Evolutionary conservation across 768 basidiomycete species (phyloP), one percentile per base, ranked within the genome.

Genomic region (Candolleomyces eurysporus): DNA sequence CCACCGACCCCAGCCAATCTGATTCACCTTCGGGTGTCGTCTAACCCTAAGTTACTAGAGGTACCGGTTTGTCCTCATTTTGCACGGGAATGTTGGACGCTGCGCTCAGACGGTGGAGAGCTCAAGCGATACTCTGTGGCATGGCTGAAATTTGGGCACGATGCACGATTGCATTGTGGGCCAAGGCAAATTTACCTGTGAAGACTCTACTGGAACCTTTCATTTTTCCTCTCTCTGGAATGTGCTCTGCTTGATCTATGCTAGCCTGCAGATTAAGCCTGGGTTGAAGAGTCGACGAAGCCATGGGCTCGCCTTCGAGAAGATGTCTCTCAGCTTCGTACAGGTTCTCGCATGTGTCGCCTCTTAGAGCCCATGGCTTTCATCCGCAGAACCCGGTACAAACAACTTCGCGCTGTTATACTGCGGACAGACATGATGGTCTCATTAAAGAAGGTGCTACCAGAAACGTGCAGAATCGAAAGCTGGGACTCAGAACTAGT

Each of bases 1-100:
- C 52, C 17, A 21, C 52, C 52, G 16, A 31, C 52, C 39, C 52
- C 52, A 54, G 52, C 52, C 52, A 54, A 54, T 21, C 40, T 54
- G 52, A 19, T 30, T 30, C 49, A 51, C 26, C 26, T 51, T 30
- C 49, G 26, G 49, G 49, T 39, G 32, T 54, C 52, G n/a, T 54
- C 52, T 54, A 54, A 54, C 52, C 52, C 52, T 54, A 54, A 54
- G 52, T 39, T 54, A 14, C 52, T 39, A 31, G 30, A 54, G 52
- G 52, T 14, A 22, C 32, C 17, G 52, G 52, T 39, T 31, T 54
- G 39, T 54, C 52, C 30, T 32, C 52, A 31, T 54, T 54, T 31
- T 39, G n/a, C 52, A 54, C 52, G 52, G 32, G 52, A 54, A 16
- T n/a, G 9, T 19, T 3, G 52, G 26, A 31, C 1, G 21, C 17